Percentiles rank a stretch among this genome's conserved stretches.
Evolutionary conservation across 306 rosid genomes (phyloP).

Genomic region (Malus sieversii): DNA sequence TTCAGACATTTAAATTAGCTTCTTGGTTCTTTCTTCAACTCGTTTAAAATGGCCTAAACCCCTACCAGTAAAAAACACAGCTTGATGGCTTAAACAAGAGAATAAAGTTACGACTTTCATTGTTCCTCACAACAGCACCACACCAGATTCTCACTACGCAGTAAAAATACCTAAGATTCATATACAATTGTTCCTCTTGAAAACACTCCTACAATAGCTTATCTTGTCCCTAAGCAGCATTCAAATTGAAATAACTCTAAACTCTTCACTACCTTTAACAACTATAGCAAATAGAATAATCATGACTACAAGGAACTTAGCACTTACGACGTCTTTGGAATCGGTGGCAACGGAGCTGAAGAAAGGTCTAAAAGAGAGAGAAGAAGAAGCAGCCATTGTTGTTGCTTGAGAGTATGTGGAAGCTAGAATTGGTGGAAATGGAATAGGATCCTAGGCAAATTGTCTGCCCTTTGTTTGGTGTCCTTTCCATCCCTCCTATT

Average conservation of each 20-base stretch:
- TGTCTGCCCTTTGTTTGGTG: too few relatives aligned
- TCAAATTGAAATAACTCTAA: neutral
- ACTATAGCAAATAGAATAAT: neutral
- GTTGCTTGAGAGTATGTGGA: neutral
- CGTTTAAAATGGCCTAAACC: neutral
- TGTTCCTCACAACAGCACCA: neutral
- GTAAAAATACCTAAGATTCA: neutral
- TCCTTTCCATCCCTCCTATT: too few relatives aligned
- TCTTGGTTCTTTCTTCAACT: neutral
- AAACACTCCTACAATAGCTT: neutral
- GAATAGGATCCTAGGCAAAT: too few relatives aligned
- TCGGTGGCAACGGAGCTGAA: conserved; percentile 16
- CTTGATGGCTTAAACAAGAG: neutral
- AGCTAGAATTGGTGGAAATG: conserved; percentile 12
- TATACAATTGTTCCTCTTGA: neutral
- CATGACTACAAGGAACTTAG: neutral
- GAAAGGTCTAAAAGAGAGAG: conserved; percentile 19
- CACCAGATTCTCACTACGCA: neutral
- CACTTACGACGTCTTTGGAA: conserved; percentile 27
- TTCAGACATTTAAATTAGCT: neutral
- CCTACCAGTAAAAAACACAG: neutral
- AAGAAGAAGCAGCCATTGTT: conserved; percentile 28
- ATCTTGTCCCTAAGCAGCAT: too few relatives aligned
- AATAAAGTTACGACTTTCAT: neutral
- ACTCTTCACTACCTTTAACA: neutral